These are phyloP conservation scores for Pluteus cervinus DNA, from an alignment of 768 basidiomycete species.

Conservation along the genomic window DNA sequence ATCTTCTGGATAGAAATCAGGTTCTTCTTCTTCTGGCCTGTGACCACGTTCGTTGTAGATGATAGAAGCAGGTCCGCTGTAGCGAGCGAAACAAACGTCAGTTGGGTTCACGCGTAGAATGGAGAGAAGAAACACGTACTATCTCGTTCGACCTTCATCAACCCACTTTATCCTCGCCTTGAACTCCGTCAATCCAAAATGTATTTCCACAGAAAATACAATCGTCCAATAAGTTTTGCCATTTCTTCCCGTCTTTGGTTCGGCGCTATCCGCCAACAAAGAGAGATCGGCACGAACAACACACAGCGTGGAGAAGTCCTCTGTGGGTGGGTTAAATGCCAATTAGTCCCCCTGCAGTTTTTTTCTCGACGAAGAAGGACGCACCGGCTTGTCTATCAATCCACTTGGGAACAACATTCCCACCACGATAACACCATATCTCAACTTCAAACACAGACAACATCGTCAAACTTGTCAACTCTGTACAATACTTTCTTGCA, in stretches of 20 bases:
- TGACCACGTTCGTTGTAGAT: conserved; percentile 78
- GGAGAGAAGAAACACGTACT: conserved; percentile 34
- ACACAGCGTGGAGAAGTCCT: conserved; percentile 72
- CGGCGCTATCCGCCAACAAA: conserved; percentile 63
- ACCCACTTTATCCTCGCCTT: conserved; percentile 79
- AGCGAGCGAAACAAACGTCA: conserved; percentile 5
- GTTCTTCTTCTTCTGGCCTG: conserved; percentile 69
- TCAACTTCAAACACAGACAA: conserved; percentile 80
- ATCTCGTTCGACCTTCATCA: too few relatives aligned
- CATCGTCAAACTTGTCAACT: conserved; percentile 69
- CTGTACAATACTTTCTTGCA: conserved; percentile 77
- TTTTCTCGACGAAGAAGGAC: conserved; percentile 10
- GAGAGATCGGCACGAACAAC: conserved; percentile 76
- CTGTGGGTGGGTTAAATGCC: conserved; percentile 27
- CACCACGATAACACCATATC: conserved; percentile 81
- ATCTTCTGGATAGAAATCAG: conserved; percentile 60
- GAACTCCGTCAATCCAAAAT: conserved; percentile 80
- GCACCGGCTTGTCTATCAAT: conserved; percentile 55
- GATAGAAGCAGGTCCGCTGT: conserved; percentile 72
- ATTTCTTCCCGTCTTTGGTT: conserved; percentile 54
- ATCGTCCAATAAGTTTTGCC: conserved; percentile 80
- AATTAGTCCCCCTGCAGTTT: background rate
- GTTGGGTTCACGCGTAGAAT: conserved; percentile 3
- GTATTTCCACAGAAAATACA: conserved; percentile 79
- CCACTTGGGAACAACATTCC: conserved; percentile 66